Evolutionary conservation across 306 rosid genomes (phyloP), one percentile per base, ranked within the genome.

Genomic region (Malus fusca): DNA sequence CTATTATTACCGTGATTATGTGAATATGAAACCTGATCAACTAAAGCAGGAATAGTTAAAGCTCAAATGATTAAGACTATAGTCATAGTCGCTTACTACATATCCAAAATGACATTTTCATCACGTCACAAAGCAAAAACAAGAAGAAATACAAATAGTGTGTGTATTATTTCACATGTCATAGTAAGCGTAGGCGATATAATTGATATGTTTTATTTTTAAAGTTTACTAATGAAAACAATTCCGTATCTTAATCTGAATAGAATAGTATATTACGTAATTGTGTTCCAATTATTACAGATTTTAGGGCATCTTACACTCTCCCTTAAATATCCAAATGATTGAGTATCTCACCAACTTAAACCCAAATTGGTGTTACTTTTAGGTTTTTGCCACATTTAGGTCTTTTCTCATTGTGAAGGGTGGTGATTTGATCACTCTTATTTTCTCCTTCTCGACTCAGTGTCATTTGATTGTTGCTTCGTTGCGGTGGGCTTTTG

Each of bases 11-110:
- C 66, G 26, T 48, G 74, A 77, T 74, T 23, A 62, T 74, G 43
- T 68, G 85, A 55, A 74, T 73, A 37, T 62, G 77, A 78, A 51
- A 73, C 72, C 30, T 43, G 35, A 82, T 61, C 75, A 81, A 81
- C 73, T 68, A 77, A 82, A 81, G 78, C 30, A 60, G 28, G 62
- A 68, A 25, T 17, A 73, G 59, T 42, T 68, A 73, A 62, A 72
- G 51, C 37, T n/a, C 43, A 76, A 58, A 43, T 80, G 23, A 75
- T 69, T 66, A 70, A 21, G 37, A 74, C 59, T 26, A 23, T 23
- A 8, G 21, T 58, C 15, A 15, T 51, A 2, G 63, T 37, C 76
- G 17, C 75, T 71, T 55, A 40, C 53, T 48, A 2, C 53, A 48
- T 48, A 48, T 48, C 18, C 21, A 48, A 48, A 48, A 48, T 44